Conservation (phyloP, 192 early-diverging fungal genomes). For the Coemansia sp. region DNA sequence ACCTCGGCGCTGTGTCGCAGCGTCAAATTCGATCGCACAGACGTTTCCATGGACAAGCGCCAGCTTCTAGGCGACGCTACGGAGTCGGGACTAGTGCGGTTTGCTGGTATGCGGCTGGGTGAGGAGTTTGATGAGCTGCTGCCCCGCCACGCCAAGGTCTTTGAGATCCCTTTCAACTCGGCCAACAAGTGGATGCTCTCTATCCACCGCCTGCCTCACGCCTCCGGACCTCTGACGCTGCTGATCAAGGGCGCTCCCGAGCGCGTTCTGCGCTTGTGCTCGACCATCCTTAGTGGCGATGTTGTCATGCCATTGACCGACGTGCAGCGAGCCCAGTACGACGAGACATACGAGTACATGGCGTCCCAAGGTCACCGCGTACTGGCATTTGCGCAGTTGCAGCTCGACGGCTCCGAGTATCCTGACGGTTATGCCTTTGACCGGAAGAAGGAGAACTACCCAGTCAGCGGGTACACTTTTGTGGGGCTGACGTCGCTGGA, state of each 20-base stretch:
- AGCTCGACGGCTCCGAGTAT: constrained; percentile 65
- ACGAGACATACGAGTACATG: constrained; percentile 84
- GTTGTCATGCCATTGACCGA: constrained; percentile 62
- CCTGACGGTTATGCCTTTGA: constrained; percentile 74
- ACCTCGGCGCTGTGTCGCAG: constrained; percentile 82
- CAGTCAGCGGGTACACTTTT: constrained; percentile 61
- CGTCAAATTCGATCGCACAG: constrained; percentile 86
- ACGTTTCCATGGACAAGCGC: constrained; percentile 80
- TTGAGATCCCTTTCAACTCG: constrained; percentile 95
- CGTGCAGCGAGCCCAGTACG: constrained; percentile 63
- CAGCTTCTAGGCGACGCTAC: constrained; percentile 91
- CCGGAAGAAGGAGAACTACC: constrained; percentile 59
- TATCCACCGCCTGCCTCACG: constrained; percentile 70
- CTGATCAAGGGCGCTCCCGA: constrained; percentile 97
- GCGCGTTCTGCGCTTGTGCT: constrained; percentile 81
- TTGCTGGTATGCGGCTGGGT: constrained; percentile 67
- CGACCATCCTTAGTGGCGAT: constrained; percentile 64
- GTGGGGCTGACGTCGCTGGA: constrained; percentile 88
- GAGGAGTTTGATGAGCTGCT: constrained; percentile 70
- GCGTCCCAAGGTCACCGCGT: constrained; percentile 91
- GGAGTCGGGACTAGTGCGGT: constrained; percentile 85
- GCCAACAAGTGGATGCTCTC: constrained; percentile 95
- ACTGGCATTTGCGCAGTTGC: constrained; percentile 84
- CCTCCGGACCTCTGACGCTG: constrained; percentile 57
- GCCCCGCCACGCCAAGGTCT: constrained; percentile 77